Base-by-base conservation (phyloP, 2,329 filamentous ascomycete species). In the Curvularia sp. region DNA sequence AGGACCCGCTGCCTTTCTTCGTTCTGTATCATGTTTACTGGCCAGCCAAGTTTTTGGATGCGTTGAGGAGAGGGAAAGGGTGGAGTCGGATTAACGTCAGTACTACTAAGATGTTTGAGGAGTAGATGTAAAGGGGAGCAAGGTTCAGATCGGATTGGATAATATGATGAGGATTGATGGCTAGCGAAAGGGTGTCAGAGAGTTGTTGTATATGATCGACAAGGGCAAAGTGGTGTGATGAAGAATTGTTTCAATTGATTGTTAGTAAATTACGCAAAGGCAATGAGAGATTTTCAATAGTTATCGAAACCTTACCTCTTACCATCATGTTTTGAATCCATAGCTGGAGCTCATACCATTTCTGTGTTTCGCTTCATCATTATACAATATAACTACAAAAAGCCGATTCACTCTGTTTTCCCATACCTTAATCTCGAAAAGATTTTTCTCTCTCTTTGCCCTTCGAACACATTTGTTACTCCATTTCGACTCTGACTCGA, bases 51-150 rank as follows among this genome's bases (percentile, higher is more conserved):
- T 87, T 91, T 65, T 46, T 81, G 5, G 69, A 67, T 54, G 79
- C 76, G 49, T 77, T 84, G 55, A 71, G 72, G 67, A 71, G 70
- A 3, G 80, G 84, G 1, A 79, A 69, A 60, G 79, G 77, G 55
- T 91, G 88, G 89, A 87, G 83, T 51, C 80, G 87, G 59, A 72
- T 89, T 36, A 91, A 91, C 73, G 86, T 90, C 3, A 89, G 87
- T 66, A 91, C 89, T 12, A 82, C 80, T 25, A 87, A 86, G 74
- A 80, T 86, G 72, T 87, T 87, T 68, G 67, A 69, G 55, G 48
- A 12, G n/a, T 65, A 38, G 12, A 18, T 36, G 34, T 5, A 18
- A 13, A 13, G 34, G 5, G 34, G 15, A 6, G 1, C 12, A 36
- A 13, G 15, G 15, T 4, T 4, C 15, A 5, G 34, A 7, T n/a